Percentiles rank a stretch among this genome's conserved stretches.
Evolutionary conservation across 1,284 basidiomycete genomes (phyloP).

Genomic region (Rhodotorula glutinis): DNA sequence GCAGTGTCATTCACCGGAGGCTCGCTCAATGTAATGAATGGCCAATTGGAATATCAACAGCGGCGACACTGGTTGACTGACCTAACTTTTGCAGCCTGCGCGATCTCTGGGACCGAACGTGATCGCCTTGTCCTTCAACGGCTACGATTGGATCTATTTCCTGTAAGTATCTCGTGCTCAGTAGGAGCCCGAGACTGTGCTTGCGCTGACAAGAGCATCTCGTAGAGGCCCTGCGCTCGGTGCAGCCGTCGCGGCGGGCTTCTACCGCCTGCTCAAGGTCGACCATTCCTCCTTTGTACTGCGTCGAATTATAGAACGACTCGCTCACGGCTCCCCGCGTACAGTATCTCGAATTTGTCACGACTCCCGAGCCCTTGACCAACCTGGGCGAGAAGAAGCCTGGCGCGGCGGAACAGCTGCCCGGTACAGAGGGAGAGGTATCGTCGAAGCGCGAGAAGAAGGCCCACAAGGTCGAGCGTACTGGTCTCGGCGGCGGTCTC

Average conservation of each 20-base stretch:
- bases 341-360: neutral
- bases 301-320: accelerated
- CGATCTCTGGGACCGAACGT: constrained; percentile 67
- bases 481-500: neutral
- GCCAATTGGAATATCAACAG: too few species aligned
- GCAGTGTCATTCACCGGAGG: constrained; percentile 1
- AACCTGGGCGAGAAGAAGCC: neutral
- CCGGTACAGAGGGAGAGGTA: neutral
- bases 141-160: constrained; percentile 49
- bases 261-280: constrained; percentile 52
- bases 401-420: neutral
- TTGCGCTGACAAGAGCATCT: too few species aligned
- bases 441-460: neutral
- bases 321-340: neutral
- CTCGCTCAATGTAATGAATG: neutral
- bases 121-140: constrained; percentile 57
- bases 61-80: too few species aligned
- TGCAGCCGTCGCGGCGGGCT: constrained; percentile 58
- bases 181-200: neutral
- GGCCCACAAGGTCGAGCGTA: neutral
- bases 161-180: neutral
- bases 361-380: neutral
- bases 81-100: constrained; percentile 5
- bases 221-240: constrained; percentile 55
- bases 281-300: neutral